Percentiles rank a stretch among this genome's conserved stretches.
Evolutionary conservation across 345 rosid species (phyloP).

Genomic region (Citrus mangshanensis): DNA sequence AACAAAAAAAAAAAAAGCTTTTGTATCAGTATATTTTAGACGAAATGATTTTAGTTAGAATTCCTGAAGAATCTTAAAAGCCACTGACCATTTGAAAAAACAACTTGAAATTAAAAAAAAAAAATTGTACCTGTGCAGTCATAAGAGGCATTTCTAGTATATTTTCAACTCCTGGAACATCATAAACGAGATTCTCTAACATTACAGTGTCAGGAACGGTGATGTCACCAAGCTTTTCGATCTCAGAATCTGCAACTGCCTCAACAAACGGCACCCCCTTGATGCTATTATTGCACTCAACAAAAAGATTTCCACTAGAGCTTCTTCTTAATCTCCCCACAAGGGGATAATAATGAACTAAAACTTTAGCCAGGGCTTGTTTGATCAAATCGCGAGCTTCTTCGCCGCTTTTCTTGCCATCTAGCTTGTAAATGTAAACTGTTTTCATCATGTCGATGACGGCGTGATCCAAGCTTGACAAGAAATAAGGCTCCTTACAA

Average conservation of each 20-base stretch:
- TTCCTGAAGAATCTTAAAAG: neutral
- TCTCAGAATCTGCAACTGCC: slow-evolving; percentile 16
- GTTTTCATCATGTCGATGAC: slow-evolving; percentile 2
- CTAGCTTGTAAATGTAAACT: slow-evolving; percentile 12
- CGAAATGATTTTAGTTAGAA: neutral
- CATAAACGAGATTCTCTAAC: slow-evolving; percentile 17
- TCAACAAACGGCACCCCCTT: slow-evolving; percentile 26
- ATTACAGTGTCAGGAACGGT: slow-evolving; percentile 16
- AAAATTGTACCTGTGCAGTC: slow-evolving; percentile 3
- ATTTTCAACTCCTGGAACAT: slow-evolving; percentile 7
- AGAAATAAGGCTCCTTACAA: slow-evolving; percentile 3
- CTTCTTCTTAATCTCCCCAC: slow-evolving; percentile 19
- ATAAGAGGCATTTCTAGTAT: neutral
- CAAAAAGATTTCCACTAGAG: slow-evolving; percentile 11
- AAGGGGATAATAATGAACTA: slow-evolving; percentile 23
- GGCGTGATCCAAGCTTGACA: slow-evolving; percentile 24
- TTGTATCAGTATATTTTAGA: neutral
- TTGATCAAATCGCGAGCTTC: slow-evolving; percentile 13
- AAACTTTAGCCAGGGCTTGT: slow-evolving; percentile 21
- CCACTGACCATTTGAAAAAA: neutral
- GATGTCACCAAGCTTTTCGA: slow-evolving; percentile 24
- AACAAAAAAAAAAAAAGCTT: neutral
- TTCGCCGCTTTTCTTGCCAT: neutral
- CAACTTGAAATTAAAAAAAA: neutral
- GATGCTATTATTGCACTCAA: slow-evolving; percentile 18